Evolutionary conservation across 352 stramenopile species (phyloP).

Genomic region (Phytophthora meadii): DNA sequence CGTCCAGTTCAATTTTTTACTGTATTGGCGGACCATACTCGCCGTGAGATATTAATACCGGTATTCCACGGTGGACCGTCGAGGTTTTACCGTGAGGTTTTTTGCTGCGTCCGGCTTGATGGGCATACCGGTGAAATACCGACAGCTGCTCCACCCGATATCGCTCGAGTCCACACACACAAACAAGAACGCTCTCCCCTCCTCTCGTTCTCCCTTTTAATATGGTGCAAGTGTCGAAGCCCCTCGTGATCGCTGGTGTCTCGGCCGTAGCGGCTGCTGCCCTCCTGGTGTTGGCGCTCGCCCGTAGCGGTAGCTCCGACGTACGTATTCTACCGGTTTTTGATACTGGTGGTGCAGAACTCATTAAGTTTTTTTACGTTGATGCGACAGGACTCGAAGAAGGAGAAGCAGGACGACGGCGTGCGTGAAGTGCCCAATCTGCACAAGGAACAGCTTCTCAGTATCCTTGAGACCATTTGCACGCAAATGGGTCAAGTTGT

Average conservation of each 20-base stretch:
- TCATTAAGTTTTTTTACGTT: conserved; percentile 6
- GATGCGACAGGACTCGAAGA: conserved; percentile 50
- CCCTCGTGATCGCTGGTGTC: conserved; percentile 76
- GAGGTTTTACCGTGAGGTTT: conserved; percentile 3
- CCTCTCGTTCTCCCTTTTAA: conserved; percentile 2
- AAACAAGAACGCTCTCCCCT: conserved; percentile 19
- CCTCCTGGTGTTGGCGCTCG: conserved; percentile 64
- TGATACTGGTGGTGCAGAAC: conserved; percentile 1
- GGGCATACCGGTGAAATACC: conserved; percentile 1
- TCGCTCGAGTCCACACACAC: conserved; percentile 25
- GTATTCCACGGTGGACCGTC: too few relatives aligned
- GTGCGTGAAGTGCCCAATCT: conserved; percentile 84
- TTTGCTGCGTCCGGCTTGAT: background rate
- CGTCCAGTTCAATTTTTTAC: too few relatives aligned
- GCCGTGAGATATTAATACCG: too few relatives aligned
- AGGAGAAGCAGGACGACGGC: conserved; percentile 59
- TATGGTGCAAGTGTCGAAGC: conserved; percentile 87
- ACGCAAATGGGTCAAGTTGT: conserved; percentile 91
- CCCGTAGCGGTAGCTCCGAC: conserved; percentile 43
- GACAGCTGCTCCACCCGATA: conserved; percentile 15
- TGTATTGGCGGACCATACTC: too few relatives aligned
- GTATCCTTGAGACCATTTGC: conserved; percentile 89
- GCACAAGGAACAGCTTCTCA: conserved; percentile 88
- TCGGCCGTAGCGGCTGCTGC: conserved; percentile 65
- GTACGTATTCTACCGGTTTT: conserved; percentile 38